Percentiles rank a stretch among this genome's conserved stretches.
Evolutionary conservation across 106 monocot genomes (phyloP).

Genomic region (Platanthera guangdongensis): DNA sequence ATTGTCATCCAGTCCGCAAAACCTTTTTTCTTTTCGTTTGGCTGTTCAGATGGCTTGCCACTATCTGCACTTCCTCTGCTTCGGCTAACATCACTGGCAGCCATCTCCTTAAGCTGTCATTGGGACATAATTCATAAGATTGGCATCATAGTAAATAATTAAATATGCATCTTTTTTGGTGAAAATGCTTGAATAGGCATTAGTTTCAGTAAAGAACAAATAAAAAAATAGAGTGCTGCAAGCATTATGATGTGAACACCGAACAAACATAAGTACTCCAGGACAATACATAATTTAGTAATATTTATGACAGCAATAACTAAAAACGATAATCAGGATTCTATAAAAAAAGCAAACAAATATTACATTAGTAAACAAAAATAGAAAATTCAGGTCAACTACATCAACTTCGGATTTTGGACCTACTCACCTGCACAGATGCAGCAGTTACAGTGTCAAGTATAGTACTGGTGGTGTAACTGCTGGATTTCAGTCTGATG

Average conservation of each 20-base stretch:
- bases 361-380: background rate
- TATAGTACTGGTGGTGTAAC: constrained; percentile 83
- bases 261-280: background rate
- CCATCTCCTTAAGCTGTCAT: constrained; percentile 68
- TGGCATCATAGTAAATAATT: background rate
- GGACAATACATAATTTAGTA: background rate
- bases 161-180: background rate
- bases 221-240: background rate
- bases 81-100: constrained; percentile 42
- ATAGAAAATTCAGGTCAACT: constrained; percentile 1
- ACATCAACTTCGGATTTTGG: background rate
- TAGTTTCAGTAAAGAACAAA: background rate
- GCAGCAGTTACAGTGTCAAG: constrained; percentile 93
- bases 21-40: constrained; percentile 64
- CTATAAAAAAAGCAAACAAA: background rate
- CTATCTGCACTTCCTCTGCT: constrained; percentile 36
- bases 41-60: constrained; percentile 47
- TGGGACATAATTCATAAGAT: constrained; percentile 1
- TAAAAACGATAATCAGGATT: background rate
- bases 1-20: constrained; percentile 67
- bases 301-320: background rate
- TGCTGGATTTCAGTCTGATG: constrained; percentile 90
- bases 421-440: constrained; percentile 60
- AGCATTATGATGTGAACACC: background rate
- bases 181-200: background rate